phyloP scores from a whole-genome alignment of 306 rosid genomes.

The Adenanthera pavonina region DNA sequence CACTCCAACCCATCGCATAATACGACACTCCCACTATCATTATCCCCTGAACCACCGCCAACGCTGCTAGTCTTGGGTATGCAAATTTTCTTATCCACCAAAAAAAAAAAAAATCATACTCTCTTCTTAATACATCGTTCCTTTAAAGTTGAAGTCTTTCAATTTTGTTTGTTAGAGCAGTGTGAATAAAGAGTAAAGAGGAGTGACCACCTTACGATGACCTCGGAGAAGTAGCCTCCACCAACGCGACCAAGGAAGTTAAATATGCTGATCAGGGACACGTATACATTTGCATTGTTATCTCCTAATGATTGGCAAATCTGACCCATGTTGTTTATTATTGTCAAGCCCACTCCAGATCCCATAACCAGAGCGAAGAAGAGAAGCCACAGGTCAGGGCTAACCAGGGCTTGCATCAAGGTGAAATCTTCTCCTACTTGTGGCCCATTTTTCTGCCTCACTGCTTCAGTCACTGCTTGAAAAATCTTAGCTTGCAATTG shows the following conservation, averaged over 20 bases:
- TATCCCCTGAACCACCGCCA: conserved; percentile 43
- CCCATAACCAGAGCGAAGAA: conserved; percentile 69
- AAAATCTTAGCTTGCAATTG: conserved; percentile 64
- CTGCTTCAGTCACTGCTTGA: conserved; percentile 61
- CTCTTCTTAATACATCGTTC: background rate
- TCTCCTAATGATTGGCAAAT: conserved; percentile 75
- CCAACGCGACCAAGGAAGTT: conserved; percentile 95
- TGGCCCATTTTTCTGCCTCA: conserved; percentile 70
- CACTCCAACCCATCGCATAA: conserved; percentile 45
- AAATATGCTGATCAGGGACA: conserved; percentile 83
- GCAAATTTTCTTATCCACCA: conserved; percentile 40
- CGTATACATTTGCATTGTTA: conserved; percentile 57
- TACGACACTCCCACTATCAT: conserved; percentile 52
- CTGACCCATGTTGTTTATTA: conserved; percentile 90
- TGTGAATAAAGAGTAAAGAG: background rate
- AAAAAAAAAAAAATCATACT: background rate
- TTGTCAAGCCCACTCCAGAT: conserved; percentile 77
- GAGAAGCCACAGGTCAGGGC: conserved; percentile 80
- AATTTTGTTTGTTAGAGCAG: background rate
- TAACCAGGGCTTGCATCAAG: conserved; percentile 66
- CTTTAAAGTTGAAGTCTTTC: background rate
- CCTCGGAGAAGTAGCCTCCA: conserved; percentile 83
- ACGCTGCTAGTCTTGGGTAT: conserved; percentile 48
- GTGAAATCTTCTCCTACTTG: conserved; percentile 82
- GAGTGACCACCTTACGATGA: conserved; percentile 65